Evolutionary conservation across 1,284 basidiomycete genomes (phyloP), one percentile per base, ranked within the genome.

Genomic region (Papiliotrema fonsecae): DNA sequence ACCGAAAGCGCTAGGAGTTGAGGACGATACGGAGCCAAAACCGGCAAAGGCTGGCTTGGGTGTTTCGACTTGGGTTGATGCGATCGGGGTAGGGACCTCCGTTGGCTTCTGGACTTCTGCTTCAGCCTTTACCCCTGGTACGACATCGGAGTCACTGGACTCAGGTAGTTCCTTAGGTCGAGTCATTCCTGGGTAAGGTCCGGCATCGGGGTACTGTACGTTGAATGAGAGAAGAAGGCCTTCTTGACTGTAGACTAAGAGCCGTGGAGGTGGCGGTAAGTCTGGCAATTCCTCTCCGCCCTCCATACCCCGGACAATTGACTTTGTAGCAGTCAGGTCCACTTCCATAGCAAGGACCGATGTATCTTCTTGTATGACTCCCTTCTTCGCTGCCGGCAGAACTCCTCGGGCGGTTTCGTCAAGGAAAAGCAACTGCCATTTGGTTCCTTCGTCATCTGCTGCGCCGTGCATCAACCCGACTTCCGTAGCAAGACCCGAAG

Each of bases 161-260:
- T n/a, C n/a, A n/a, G n/a, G n/a, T n/a, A n/a, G n/a, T n/a, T 55
- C 51, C 40, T 49, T 49, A 18, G 63, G 52, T 2, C 32, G 45
- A 14, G 72, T 50, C 75, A 78, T 77, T 1, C 69, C 70, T 1
- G 69, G 64, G 53, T 78, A 79, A 9, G 34, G 50, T n/a, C 56
- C 70, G 4, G 51, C 72, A 27, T 62, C 55, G 22, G 66, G 67
- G 47, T 77, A 75, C 49, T 68, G 65, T 2, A 81, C 64, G 46
- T 76, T 66, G 64, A 78, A 81, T 0, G 71, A 73, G 5, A 77
- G 67, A 42, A 81, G 56, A 3, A 76, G 64, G 11, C 79, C 79
- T 38, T 78, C 76, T 41, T 75, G 77, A 16, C 75, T 77, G 53
- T 76, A 77, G 6, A 74, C 72, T 44, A 77, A 56, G 6, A 81